Evolutionary conservation across 257 asterid species (phyloP), one percentile per base, ranked within the genome.

Genomic region (Capsicum rhomboideum): DNA sequence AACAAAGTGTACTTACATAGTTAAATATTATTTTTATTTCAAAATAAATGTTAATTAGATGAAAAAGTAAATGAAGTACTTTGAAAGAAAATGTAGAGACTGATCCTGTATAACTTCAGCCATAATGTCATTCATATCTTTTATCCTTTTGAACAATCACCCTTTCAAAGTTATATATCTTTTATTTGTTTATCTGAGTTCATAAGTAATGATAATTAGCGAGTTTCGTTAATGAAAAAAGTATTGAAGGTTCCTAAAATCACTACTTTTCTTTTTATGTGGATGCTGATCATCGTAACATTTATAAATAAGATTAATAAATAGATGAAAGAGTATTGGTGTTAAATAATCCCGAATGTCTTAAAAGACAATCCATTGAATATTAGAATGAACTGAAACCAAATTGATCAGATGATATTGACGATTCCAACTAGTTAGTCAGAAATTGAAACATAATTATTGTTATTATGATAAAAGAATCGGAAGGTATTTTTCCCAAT

Each of bases 211-310:
- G 18, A 63, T 63, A 63, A 13, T 63, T 29, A 64, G n/a, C 3
- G 11, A 28, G 2, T 64, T 64, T 29, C 6, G 29, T 64, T 29
- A 64, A 64, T 64, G 13, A 9, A 29, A 29, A 5, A 64, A 64
- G 29, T n/a, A 28, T n/a, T 3, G 13, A 6, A 64, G 21, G 40
- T 14, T 12, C 44, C 44, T n/a, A n/a, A n/a, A 64, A 26, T 12
- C 10, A 63, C 11, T 20, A 6, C 71, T 63, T 3, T 26, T 28
- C 23, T 28, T 63, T 6, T 28, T 26, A 63, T 63, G 7, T 5
- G n/a, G 26, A 21, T 1, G 20, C 0, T 3, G 1, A 0, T 1
- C 10, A 26, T 63, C 0, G 1, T 3, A 6, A 63, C 0, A 63
- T 29, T 26, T 14, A 18, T 26, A 63, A 63, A 63, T 6, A 10